phyloP scores from a whole-genome alignment of 345 rosid species.

The Eucalyptus erythrocorys region DNA sequence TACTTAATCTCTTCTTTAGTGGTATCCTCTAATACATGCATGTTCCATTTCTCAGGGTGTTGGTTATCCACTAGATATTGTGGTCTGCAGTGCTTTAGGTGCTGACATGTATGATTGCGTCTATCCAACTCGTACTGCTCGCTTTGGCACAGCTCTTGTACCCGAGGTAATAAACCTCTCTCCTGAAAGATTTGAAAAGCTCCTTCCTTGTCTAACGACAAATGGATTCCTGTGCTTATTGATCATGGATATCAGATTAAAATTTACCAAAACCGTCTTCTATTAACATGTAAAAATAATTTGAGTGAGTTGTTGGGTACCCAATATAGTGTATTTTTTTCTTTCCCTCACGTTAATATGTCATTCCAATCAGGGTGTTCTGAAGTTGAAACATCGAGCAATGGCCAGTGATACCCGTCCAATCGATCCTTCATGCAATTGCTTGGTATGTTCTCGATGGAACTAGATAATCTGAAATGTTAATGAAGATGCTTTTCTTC shows the following conservation, averaged over 20 bases:
- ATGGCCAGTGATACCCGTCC: conserved; percentile 63
- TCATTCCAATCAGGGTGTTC: conserved; percentile 41
- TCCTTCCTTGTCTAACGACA: neutral
- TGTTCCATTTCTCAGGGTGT: conserved; percentile 42
- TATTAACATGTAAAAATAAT: neutral
- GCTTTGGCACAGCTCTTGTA: conserved; percentile 70
- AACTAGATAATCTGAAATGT: neutral
- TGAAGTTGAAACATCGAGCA: conserved; percentile 55
- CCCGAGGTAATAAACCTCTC: conserved; percentile 45
- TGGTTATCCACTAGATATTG: conserved; percentile 73
- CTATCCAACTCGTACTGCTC: conserved; percentile 82
- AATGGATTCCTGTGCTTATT: neutral
- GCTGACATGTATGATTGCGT: conserved; percentile 86
- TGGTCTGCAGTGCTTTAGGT: conserved; percentile 82
- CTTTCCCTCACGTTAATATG: neutral
- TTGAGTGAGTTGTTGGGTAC: neutral
- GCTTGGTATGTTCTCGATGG: conserved; percentile 39
- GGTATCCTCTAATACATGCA: neutral
- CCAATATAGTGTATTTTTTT: neutral
- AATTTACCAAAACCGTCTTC: neutral
- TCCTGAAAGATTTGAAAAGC: neutral
- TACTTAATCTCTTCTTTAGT: neutral
- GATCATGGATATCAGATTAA: neutral
- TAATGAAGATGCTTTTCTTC: neutral
- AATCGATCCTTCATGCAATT: conserved; percentile 54